Evolutionary conservation across 495 filamentous ascomycete genomes (phyloP), one percentile per base, ranked within the genome.

Genomic region (Hyaloscypha bicolor): DNA sequence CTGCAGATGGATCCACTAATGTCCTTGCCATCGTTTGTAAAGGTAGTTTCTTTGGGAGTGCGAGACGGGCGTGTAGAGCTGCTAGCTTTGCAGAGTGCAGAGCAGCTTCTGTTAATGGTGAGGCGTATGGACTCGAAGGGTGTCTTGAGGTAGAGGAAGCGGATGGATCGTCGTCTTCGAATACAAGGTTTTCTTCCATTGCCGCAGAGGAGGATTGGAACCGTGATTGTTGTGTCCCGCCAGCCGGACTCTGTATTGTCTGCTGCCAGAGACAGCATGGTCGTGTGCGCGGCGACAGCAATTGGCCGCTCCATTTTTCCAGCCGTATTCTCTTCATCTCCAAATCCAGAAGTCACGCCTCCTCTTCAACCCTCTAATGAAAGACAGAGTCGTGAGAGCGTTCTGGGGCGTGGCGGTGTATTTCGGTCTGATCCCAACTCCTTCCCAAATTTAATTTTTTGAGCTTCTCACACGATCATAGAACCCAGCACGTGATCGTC

Each of bases 61-160:
- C 87, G 57, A 99, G 89, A 73, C 95, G 93, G 74, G 93, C 90
- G 79, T 97, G 94, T 37, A 99, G 88, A 64, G 95, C 93, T 69
- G 94, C 88, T 73, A 99, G 91, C 81, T 97, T 97, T 64, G 94
- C 89, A 62, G 95, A 97, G 66, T 80, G 74, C 62, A 82, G 76
- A n/a, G 93, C 90, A 68, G 81, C 82, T 70, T 85, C 81, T 65
- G 89, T 86, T 64, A 83, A 85, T 69, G 90, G 93, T 73, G 91
- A 93, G 66, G 91, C 86, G 39, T 58, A 68, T 0, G 33, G 33
- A 55, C 65, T 63, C n/a, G 56, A 9, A 16, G 21, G 33, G 4
- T 58, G 57, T 45, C 25, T 4, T 14, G 30, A 31, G 29, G 39
- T 52, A 21, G 60, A 25, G 4, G 19, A 25, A 1, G 5, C 3